Conservation (phyloP, 495 filamentous ascomycete genomes). For the Tetracladium setigerum region DNA sequence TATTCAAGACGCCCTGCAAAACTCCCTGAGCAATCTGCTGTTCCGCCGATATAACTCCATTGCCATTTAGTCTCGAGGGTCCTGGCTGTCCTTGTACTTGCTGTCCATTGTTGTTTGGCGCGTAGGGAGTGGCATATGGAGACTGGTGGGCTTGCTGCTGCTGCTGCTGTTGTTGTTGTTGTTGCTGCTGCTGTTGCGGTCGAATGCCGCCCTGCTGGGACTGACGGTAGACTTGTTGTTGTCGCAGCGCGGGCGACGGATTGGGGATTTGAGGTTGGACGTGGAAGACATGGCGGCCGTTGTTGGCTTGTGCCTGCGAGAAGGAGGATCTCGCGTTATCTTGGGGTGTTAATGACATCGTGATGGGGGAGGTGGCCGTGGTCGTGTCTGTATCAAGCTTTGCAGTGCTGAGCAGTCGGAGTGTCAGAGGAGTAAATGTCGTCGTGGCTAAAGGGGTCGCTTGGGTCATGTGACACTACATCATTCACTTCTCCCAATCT, state of each 20-base stretch:
- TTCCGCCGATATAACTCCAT: slow-evolving; percentile 15
- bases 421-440: too few relatives aligned
- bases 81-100: slow-evolving; percentile 2
- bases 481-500: too few relatives aligned
- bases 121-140: slow-evolving; percentile 19
- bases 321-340: slow-evolving; percentile 15
- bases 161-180: slow-evolving; percentile 10
- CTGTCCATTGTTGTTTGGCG: slow-evolving; percentile 5
- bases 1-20: slow-evolving; percentile 22
- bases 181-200: slow-evolving; percentile 2
- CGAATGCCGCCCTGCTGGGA: slow-evolving; percentile 17
- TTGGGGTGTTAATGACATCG: slow-evolving; percentile 21
- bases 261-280: slow-evolving; percentile 4
- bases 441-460: too few relatives aligned
- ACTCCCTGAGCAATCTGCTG: slow-evolving; percentile 24
- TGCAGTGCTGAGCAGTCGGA: too few relatives aligned
- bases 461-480: too few relatives aligned
- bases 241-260: slow-evolving; percentile 11
- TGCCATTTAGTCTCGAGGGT: slow-evolving; percentile 12
- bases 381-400: too few relatives aligned
- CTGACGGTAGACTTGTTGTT: slow-evolving; percentile 7
- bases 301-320: slow-evolving; percentile 2
- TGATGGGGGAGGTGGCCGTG: background rate
- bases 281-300: slow-evolving; percentile 14
- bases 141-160: slow-evolving; percentile 15